phyloP scores from a whole-genome alignment of 768 basidiomycete genomes.

The Trametes maxima region DNA sequence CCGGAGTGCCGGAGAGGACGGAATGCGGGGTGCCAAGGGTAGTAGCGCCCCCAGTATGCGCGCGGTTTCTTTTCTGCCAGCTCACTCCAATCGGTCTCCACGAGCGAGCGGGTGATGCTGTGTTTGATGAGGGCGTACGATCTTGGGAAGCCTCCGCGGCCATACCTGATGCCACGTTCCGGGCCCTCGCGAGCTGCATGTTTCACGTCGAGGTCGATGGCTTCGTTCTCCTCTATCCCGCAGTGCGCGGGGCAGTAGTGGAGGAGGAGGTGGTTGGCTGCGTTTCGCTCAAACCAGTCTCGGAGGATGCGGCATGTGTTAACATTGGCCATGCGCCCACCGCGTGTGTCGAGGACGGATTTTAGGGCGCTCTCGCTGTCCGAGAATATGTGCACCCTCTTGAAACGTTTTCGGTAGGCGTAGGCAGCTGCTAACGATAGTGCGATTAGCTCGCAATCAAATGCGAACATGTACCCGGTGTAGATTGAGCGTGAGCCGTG shows the following conservation, averaged over 20 bases:
- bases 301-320: neutral
- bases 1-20: neutral
- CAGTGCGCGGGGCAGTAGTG: neutral
- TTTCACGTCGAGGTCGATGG: neutral
- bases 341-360: neutral
- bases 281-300: neutral
- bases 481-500: neutral
- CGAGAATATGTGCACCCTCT: neutral
- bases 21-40: neutral
- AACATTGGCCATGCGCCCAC: neutral
- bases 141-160: neutral
- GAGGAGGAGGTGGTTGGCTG: neutral
- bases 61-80: neutral
- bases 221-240: neutral
- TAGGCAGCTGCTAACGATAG: neutral
- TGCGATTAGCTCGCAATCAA: neutral
- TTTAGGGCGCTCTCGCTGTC: neutral
- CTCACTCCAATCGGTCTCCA: neutral
- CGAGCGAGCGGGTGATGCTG: neutral
- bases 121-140: too few species aligned
- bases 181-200: neutral
- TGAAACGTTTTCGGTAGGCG: neutral
- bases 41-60: neutral
- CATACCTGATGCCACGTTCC: neutral
- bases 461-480: neutral